A percentile compares a stretch with the other conserved stretches of the same genome.
These are phyloP conservation scores for Sugiyamaella marilandica DNA, from an alignment of 805 yeast species.

Conservation along the genomic window DNA sequence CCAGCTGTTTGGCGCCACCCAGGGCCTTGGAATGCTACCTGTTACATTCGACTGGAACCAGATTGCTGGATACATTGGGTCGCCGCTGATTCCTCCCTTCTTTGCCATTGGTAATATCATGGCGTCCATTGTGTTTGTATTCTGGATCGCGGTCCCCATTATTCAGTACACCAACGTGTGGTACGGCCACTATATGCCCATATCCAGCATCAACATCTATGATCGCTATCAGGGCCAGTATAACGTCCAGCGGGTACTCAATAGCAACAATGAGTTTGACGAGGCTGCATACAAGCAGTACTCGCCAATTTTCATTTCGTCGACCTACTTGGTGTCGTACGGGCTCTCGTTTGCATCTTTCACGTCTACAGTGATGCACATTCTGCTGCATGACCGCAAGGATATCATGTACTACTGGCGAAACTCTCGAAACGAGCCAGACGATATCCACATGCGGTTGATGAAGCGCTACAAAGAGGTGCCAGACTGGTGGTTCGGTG, in stretches of 20 bases:
- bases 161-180: conserved; percentile 51
- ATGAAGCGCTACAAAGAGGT: conserved; percentile 57
- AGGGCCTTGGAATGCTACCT: conserved; percentile 64
- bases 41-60: conserved; percentile 67
- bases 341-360: conserved; percentile 62
- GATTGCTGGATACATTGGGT: conserved; percentile 49
- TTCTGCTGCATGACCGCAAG: conserved; percentile 51
- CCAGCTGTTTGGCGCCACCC: conserved; percentile 56
- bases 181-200: conserved; percentile 58
- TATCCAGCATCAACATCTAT: conserved; percentile 44
- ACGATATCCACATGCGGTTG: conserved; percentile 51
- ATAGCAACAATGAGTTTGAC: conserved; percentile 36
- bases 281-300: conserved; percentile 47
- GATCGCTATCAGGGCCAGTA: conserved; percentile 50
- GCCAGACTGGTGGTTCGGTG: conserved; percentile 59
- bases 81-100: conserved; percentile 62
- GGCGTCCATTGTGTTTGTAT: conserved; percentile 45
- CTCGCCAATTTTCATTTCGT: conserved; percentile 59
- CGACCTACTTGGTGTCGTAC: conserved; percentile 55
- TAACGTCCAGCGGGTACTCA: conserved; percentile 47
- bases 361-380: conserved; percentile 55
- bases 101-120: conserved; percentile 42
- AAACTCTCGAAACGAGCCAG: conserved; percentile 39
- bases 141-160: conserved; percentile 52
- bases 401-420: conserved; percentile 48